phyloP scores from a whole-genome alignment of 306 rosid species.

The Cicer yamashitae region DNA sequence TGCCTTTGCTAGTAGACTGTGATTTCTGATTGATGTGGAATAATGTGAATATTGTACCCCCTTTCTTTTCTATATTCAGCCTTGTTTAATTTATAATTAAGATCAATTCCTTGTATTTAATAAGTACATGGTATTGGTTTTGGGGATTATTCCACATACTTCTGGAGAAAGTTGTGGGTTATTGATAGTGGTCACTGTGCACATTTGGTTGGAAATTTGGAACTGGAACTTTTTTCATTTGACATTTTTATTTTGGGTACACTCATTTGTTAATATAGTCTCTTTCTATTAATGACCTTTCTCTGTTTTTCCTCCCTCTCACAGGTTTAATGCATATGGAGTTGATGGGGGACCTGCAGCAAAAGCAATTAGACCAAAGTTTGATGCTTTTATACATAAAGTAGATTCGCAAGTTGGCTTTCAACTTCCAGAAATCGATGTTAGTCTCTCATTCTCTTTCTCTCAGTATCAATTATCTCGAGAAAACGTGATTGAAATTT shows the following conservation, averaged over 20 bases:
- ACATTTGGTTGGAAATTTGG: constrained; percentile 6
- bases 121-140: not conserved
- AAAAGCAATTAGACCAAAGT: constrained; percentile 59
- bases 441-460: constrained; percentile 46
- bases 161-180: constrained; percentile 1
- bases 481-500: constrained; percentile 25
- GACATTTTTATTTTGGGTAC: constrained; percentile 28
- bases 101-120: not conserved
- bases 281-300: constrained; percentile 9
- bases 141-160: not conserved
- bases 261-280: constrained; percentile 1
- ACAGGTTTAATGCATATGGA: constrained; percentile 61
- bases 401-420: constrained; percentile 53
- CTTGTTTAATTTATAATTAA: constrained; percentile 3
- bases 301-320: not conserved
- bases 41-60: constrained; percentile 1
- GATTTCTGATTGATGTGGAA: constrained; percentile 18
- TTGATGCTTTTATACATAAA: constrained; percentile 50
- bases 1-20: constrained; percentile 19
- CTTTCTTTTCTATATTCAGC: not conserved
- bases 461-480: constrained; percentile 1
- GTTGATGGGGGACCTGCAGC: constrained; percentile 60
- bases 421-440: constrained; percentile 61
- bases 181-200: not conserved
- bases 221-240: constrained; percentile 17